These are phyloP conservation scores for Nemania abortiva DNA, from an alignment of 2,329 filamentous ascomycete genomes.

Conservation along the genomic window DNA sequence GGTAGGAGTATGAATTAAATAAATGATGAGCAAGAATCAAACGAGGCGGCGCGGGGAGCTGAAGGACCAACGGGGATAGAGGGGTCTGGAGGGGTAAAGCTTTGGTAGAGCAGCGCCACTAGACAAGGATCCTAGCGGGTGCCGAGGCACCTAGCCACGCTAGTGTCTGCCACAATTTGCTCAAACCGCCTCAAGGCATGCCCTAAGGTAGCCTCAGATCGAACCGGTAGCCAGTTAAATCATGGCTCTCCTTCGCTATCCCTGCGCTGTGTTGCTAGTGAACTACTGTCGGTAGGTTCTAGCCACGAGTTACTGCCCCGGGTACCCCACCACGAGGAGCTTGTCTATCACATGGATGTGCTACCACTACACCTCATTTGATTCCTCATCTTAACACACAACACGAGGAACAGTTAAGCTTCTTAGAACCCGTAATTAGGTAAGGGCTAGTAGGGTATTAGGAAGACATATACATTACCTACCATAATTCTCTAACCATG, in stretches of 20 bases:
- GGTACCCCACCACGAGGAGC: background rate
- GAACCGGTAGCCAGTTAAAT: slow-evolving; percentile 34
- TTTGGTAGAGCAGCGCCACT: background rate
- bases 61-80: slow-evolving; percentile 3
- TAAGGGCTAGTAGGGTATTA: background rate
- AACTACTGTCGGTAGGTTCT: background rate
- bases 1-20: background rate
- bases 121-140: slow-evolving; percentile 11
- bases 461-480: background rate
- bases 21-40: slow-evolving; percentile 28
- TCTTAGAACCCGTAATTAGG: background rate
- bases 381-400: background rate
- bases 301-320: background rate
- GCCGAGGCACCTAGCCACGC: slow-evolving; percentile 17
- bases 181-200: slow-evolving; percentile 59
- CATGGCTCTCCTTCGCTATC: background rate
- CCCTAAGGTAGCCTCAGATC: slow-evolving; percentile 15
- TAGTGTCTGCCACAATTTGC: slow-evolving; percentile 56
- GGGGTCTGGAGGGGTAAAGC: slow-evolving; percentile 12
- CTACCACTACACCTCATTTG: background rate
- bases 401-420: background rate
- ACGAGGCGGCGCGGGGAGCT: slow-evolving; percentile 6
- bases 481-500: background rate
- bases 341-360: slow-evolving; percentile 1
- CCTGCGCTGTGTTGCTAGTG: background rate